Conservation (phyloP, 306 rosid genomes). For the Rubus idaeus region DNA sequence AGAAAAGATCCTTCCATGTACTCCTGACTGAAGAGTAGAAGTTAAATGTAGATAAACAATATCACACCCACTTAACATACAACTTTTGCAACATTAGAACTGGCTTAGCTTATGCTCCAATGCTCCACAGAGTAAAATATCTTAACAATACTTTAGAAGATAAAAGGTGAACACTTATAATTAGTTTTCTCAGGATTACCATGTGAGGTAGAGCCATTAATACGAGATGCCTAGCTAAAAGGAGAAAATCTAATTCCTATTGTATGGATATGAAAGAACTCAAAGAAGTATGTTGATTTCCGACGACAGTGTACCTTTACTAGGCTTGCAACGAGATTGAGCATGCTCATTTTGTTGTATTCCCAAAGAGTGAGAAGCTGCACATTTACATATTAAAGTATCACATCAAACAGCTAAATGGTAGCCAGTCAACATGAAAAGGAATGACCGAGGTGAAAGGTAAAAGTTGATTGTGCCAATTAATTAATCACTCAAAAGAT, state of each 20-base stretch:
- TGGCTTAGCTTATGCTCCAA: background rate
- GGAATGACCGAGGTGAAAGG: background rate
- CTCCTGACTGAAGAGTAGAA: slow-evolving; percentile 61
- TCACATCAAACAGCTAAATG: slow-evolving; percentile 5
- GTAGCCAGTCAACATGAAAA: background rate
- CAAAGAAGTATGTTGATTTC: slow-evolving; percentile 18
- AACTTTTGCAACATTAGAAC: background rate
- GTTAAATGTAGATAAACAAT: slow-evolving; percentile 25
- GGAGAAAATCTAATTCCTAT: slow-evolving; percentile 13
- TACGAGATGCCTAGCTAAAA: slow-evolving; percentile 8
- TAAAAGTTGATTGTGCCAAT: background rate
- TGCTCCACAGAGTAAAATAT: background rate
- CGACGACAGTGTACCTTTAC: slow-evolving; percentile 56
- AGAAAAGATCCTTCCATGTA: slow-evolving; percentile 86
- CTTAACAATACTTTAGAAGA: background rate
- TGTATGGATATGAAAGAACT: slow-evolving; percentile 2
- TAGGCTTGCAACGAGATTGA: slow-evolving; percentile 79
- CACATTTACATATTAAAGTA: slow-evolving; percentile 25
- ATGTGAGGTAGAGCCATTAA: background rate
- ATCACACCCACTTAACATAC: slow-evolving; percentile 4
- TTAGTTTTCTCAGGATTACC: background rate
- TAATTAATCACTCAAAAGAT: background rate
- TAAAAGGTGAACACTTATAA: background rate
- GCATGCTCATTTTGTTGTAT: slow-evolving; percentile 92
- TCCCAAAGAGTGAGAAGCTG: slow-evolving; percentile 84